A percentile compares a stretch with the other conserved stretches of the same genome.
Conservation (phyloP, 768 basidiomycete genomes). For the Auricularia cornea region DNA sequence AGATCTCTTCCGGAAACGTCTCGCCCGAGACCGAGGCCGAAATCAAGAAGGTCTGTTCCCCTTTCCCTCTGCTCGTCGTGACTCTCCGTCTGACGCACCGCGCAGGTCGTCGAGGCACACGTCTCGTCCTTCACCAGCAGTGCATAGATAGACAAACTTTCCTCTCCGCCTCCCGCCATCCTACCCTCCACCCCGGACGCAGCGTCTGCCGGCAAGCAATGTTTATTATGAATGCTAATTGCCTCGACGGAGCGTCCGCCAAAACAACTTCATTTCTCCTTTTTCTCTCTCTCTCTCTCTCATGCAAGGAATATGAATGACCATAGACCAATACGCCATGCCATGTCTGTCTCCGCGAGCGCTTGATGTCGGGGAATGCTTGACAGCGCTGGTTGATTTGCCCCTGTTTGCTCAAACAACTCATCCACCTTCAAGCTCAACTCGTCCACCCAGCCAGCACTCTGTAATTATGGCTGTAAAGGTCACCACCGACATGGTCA, state of each 20-base stretch:
- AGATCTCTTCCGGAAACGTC: constrained; percentile 76
- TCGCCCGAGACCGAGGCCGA: constrained; percentile 85
- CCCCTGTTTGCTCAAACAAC: too few relatives aligned
- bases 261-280: background rate
- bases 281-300: background rate
- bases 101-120: constrained; percentile 84
- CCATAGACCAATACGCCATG: too few relatives aligned
- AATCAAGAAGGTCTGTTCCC: constrained; percentile 98
- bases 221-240: background rate
- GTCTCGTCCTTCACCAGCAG: constrained; percentile 54
- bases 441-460: too few relatives aligned
- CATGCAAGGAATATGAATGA: background rate
- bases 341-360: too few relatives aligned
- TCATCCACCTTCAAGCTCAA: too few relatives aligned
- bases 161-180: background rate
- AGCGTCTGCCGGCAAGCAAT: background rate
- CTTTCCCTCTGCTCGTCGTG: too few relatives aligned
- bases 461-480: too few relatives aligned
- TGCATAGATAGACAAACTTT: background rate
- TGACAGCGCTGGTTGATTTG: too few relatives aligned
- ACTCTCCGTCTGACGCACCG: too few relatives aligned
- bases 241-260: background rate
- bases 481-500: too few relatives aligned
- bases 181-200: background rate
- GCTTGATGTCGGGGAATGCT: too few relatives aligned